Base-by-base conservation (phyloP, 208 protist species). In the Trypanosoma melophagium region DNA sequence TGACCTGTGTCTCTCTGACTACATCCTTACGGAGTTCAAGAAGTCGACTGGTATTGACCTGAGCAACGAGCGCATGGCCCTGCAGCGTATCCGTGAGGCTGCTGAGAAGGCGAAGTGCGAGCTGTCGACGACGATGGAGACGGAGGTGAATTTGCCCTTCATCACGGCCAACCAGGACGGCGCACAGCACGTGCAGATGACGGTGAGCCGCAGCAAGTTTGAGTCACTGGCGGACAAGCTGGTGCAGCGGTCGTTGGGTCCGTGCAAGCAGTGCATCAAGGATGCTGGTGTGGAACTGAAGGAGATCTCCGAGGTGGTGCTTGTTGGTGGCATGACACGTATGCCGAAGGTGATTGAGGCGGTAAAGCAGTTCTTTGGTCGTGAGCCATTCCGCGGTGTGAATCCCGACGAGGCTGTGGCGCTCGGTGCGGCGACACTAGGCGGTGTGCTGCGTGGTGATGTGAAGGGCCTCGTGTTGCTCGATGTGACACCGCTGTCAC, bases 291-390 rank as follows among this genome's bases (percentile, higher is more conserved):
- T 99, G 76, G 82, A 97, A 67, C 84, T 93, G 64, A 69, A 78
- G 16, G 69, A 84, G 1, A 86, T 99, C 60, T 49, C 97, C 75
- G 96, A 99, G 54, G 81, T 99, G n/a, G 95, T 99, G 14, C 86
- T 99, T 3, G 97, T 99, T 21, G 97, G 97, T 55, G 97, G 97
- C 44, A 97, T 94, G 28, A 98, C 96, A 12, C 90, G 98, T 74
- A 99, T 99, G 75, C 98, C 98, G 62, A 99, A 99, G 89, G 92
- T 99, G 13, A 97, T 99, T 84, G 79, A 96, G 76, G 64, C 99
- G 13, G 84, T 99, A 16, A 77, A 71, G 28, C 83, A 99, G 53
- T 97, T 98, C 76, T 99, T 99, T 79, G 77, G 84, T 38, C 85
- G 89, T 47, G 87, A 98, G 77, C 99, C 89, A n/a, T 92, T 92